phyloP scores from a whole-genome alignment of 345 rosid genomes.

The Ailanthus altissimus region DNA sequence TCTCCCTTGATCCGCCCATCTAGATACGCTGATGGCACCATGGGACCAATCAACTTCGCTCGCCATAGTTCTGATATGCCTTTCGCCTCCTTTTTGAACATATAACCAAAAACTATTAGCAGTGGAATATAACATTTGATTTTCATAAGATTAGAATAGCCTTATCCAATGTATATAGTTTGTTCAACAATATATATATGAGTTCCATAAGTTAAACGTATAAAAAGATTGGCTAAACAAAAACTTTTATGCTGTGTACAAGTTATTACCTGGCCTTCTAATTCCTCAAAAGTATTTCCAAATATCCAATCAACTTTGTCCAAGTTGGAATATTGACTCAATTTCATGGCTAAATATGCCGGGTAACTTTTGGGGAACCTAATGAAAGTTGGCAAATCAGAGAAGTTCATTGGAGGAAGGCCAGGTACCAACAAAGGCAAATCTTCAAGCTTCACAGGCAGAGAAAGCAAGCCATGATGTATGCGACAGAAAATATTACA shows the following conservation, averaged over 20 bases:
- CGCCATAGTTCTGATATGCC: slow-evolving; percentile 49
- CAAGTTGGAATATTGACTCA: slow-evolving; percentile 55
- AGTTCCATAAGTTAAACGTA: too few relatives aligned
- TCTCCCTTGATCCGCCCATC: slow-evolving; percentile 55
- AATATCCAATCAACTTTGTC: slow-evolving; percentile 64
- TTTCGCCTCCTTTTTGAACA: slow-evolving; percentile 42
- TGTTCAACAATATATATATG: too few relatives aligned
- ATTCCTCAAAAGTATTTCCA: slow-evolving; percentile 51
- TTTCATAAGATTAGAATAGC: too few relatives aligned
- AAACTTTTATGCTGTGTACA: too few relatives aligned
- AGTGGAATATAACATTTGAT: too few relatives aligned
- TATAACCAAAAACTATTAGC: neutral
- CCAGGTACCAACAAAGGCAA: slow-evolving; percentile 46
- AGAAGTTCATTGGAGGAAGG: slow-evolving; percentile 47
- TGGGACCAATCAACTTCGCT: slow-evolving; percentile 69
- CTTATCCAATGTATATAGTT: too few relatives aligned
- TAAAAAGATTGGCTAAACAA: too few relatives aligned
- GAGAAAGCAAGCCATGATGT: slow-evolving; percentile 37
- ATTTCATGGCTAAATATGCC: slow-evolving; percentile 54
- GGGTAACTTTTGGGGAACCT: slow-evolving; percentile 45
- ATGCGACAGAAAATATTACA: slow-evolving; percentile 46
- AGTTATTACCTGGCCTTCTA: slow-evolving; percentile 53
- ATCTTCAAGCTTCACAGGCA: slow-evolving; percentile 42
- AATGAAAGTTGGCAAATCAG: slow-evolving; percentile 59
- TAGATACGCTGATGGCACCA: slow-evolving; percentile 64